Percentiles rank a stretch among this genome's conserved stretches.
Evolutionary conservation across 495 filamentous ascomycete genomes (phyloP).

Genomic region (Neurospora intermedia): DNA sequence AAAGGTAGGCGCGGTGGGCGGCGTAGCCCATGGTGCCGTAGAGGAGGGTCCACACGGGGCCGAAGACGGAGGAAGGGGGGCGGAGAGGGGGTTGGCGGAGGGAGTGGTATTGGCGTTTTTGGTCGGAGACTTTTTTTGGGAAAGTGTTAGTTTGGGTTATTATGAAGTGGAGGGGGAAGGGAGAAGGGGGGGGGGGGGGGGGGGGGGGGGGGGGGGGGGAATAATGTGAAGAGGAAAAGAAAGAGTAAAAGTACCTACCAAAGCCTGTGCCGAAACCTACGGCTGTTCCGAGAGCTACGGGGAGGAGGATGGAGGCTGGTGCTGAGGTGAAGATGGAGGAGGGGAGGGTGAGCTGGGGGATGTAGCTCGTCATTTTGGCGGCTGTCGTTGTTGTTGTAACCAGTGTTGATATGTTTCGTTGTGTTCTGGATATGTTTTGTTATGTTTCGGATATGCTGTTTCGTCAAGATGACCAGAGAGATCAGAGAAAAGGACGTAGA

Average conservation of each 20-base stretch:
- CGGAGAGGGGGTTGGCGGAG: conserved; percentile 70
- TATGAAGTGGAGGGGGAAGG: neutral
- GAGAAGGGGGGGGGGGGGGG: neutral
- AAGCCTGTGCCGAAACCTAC: conserved; percentile 52
- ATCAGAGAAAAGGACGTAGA: neutral
- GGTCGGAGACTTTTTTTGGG: conserved; percentile 32
- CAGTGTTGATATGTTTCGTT: neutral
- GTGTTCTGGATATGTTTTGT: neutral
- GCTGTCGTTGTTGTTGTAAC: neutral
- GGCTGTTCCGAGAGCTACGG: conserved; percentile 50
- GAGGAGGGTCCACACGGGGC: conserved; percentile 73
- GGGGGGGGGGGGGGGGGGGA: neutral
- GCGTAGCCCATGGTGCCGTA: conserved; percentile 88
- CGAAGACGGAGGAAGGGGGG: conserved; percentile 73
- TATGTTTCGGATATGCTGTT: neutral
- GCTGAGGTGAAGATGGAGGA: conserved; percentile 50
- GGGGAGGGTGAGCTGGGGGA: conserved; percentile 54
- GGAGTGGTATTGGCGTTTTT: conserved; percentile 48
- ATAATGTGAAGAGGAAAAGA: neutral
- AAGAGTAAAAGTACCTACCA: conserved; percentile 29
- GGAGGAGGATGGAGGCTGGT: conserved; percentile 58
- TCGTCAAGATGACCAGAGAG: neutral
- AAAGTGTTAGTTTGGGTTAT: conserved; percentile 3
- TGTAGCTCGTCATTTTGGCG: conserved; percentile 53
- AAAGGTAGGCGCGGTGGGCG: conserved; percentile 53